Evolutionary conservation across 768 basidiomycete species (phyloP), one percentile per base, ranked within the genome.

Genomic region (Punctularia strigosozonata): DNA sequence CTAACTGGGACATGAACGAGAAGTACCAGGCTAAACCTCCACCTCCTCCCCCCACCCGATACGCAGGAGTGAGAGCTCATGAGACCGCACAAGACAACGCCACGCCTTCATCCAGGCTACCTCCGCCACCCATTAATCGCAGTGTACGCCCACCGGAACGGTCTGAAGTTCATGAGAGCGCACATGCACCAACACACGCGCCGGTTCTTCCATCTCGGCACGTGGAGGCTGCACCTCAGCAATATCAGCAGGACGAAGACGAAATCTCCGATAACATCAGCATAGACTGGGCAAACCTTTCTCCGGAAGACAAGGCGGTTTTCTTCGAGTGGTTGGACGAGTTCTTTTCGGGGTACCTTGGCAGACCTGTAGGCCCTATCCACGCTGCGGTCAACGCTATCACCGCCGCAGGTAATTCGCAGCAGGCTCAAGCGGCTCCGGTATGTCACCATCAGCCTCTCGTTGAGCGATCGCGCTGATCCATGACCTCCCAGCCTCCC

Each of bases 291-390:
- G 55, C 65, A 4, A 75, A 81, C 53, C 63, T 88, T 34, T 71
- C 74, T 2, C 50, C 53, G 17, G 67, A 77, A 51, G 82, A 88
- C 50, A 87, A 84, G 51, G 60, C 72, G 22, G 71, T 63, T 19
- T 81, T 88, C 51, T 88, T 87, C 55, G 57, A 58, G 43, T 87
- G 84, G 83, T 62, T 88, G 17, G 84, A 88, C 52, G 84, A 86
- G 49, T 87, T 78, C 58, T 88, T 88, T 49, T 66, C 71, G 13
- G 64, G 66, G 24, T 61, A 60, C 36, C 54, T 65, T 17, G 47
- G 54, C 18, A 53, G 57, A 10, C 28, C 28, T 30, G 28, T n/a
- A n/a, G n/a, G n/a, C n/a, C n/a, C n/a, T n/a, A n/a, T n/a, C n/a
- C n/a, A n/a, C n/a, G n/a, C n/a, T n/a, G n/a, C n/a, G n/a, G n/a